A percentile compares a stretch with the other conserved stretches of the same genome.
Conservation (phyloP, 306 rosid species). For the Gynostemma pentaphyllum region DNA sequence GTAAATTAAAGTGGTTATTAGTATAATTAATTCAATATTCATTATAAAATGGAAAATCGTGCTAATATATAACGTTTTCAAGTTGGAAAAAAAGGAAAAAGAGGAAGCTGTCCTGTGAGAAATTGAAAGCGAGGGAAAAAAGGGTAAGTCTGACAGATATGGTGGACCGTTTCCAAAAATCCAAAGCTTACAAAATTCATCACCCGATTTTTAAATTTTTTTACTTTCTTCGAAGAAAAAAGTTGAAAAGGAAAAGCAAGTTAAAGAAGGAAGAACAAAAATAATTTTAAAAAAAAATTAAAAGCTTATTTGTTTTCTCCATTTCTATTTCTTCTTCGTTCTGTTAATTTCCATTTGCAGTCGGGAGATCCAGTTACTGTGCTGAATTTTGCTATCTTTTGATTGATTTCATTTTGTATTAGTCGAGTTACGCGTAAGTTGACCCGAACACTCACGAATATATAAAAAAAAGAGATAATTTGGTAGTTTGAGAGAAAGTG, state of each 20-base stretch:
- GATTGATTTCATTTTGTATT: no score
- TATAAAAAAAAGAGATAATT: no score
- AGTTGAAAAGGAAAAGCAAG: neutral
- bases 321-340: constrained; percentile 1
- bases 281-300: neutral
- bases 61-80: neutral
- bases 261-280: neutral
- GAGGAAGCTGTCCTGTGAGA: neutral
- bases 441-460: no score
- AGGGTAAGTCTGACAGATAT: neutral
- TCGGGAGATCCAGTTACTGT: neutral
- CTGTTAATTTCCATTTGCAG: neutral
- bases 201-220: neutral
- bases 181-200: neutral
- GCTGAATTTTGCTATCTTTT: neutral
- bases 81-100: neutral
- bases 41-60: neutral
- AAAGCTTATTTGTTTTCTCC: neutral
- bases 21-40: neutral
- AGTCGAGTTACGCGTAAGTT: no score
- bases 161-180: neutral
- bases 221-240: neutral
- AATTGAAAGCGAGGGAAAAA: neutral
- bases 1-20: no score
- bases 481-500: neutral